Evolutionary conservation across 2,329 filamentous ascomycete genomes (phyloP).

Genomic region (Hymenoscyphus infarciens): DNA sequence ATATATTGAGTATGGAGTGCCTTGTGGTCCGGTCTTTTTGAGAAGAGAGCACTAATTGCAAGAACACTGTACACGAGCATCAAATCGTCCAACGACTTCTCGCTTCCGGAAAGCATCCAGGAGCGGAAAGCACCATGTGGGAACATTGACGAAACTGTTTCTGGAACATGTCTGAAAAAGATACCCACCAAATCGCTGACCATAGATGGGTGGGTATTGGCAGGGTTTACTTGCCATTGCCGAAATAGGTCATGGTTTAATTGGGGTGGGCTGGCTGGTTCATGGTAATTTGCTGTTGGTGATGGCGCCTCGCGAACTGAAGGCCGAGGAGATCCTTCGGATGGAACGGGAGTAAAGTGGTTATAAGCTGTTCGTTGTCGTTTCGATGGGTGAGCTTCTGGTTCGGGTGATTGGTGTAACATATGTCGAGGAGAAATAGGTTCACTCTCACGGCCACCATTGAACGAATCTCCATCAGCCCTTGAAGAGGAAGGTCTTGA

Average conservation of each 20-base stretch:
- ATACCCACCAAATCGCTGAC: slow-evolving; percentile 50
- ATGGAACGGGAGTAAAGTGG: slow-evolving; percentile 33
- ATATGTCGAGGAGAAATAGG: slow-evolving; percentile 30
- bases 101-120: slow-evolving; percentile 47
- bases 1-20: slow-evolving; percentile 46
- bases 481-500: slow-evolving; percentile 31
- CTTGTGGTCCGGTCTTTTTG: slow-evolving; percentile 42
- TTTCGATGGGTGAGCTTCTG: slow-evolving; percentile 31
- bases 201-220: slow-evolving; percentile 45
- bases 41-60: slow-evolving; percentile 54
- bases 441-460: slow-evolving; percentile 31
- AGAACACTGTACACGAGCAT: slow-evolving; percentile 60
- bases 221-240: slow-evolving; percentile 46
- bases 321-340: slow-evolving; percentile 31
- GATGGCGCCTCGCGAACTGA: slow-evolving; percentile 26
- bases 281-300: slow-evolving; percentile 24
- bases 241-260: slow-evolving; percentile 22
- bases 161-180: slow-evolving; percentile 57
- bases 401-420: slow-evolving; percentile 29
- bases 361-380: slow-evolving; percentile 32
- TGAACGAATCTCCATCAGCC: slow-evolving; percentile 31
- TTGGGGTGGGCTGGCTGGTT: slow-evolving; percentile 16
- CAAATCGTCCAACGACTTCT: slow-evolving; percentile 51
- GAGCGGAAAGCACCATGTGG: slow-evolving; percentile 49
- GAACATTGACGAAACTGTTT: slow-evolving; percentile 53